These are phyloP conservation scores for Adansonia gregorii DNA, from an alignment of 441 rosid genomes.

Conservation along the genomic window DNA sequence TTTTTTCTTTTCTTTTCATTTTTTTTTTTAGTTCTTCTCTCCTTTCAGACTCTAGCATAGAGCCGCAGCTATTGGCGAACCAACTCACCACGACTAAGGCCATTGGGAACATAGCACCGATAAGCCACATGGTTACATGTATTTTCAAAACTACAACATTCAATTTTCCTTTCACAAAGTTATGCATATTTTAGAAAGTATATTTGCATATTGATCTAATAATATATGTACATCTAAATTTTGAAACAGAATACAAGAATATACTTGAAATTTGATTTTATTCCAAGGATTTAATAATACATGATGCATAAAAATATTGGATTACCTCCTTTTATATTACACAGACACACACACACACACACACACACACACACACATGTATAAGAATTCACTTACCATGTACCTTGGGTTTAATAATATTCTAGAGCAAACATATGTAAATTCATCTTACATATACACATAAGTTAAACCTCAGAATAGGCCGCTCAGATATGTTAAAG, in stretches of 20 bases:
- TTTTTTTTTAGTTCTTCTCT: not conserved
- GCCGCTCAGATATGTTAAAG: no score
- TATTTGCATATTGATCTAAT: not conserved
- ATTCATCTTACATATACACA: no score
- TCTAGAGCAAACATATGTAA: no score
- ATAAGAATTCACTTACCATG: no score
- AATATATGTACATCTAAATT: not conserved
- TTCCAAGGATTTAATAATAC: not conserved
- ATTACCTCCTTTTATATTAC: no score
- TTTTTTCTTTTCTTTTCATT: not conserved
- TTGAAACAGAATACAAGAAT: not conserved
- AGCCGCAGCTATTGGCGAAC: slow-evolving; percentile 5
- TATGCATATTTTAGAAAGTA: not conserved
- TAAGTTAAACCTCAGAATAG: no score
- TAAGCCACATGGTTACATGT: not conserved
- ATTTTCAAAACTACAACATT: not conserved
- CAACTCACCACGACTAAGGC: not conserved
- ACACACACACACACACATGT: no score
- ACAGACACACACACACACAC: no score
- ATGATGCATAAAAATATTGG: not conserved
- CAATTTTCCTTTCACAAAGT: not conserved
- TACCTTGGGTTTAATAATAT: no score
- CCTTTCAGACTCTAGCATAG: slow-evolving; percentile 10
- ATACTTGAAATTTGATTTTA: not conserved
- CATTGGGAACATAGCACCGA: slow-evolving; percentile 1